Percentiles rank a stretch among this genome's conserved stretches.
phyloP scores from a whole-genome alignment of 176 grass and related monocot species.

The Tillandsia leiboldiana region DNA sequence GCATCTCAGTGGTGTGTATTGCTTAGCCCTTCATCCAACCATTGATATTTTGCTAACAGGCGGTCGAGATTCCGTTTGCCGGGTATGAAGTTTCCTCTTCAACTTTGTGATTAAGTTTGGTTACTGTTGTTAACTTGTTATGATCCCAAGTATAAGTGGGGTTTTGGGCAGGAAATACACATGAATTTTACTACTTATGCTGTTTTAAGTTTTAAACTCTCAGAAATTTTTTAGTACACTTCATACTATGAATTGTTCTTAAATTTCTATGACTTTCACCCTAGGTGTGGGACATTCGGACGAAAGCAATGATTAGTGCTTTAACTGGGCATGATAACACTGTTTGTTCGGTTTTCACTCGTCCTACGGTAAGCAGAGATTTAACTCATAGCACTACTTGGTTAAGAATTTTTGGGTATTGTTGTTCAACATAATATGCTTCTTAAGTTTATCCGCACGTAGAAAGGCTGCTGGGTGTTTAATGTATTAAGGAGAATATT shows the following conservation, averaged over 20 bases:
- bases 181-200: too few species aligned
- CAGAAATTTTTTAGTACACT: too few species aligned
- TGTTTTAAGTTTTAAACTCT: too few species aligned
- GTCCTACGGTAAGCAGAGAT: constrained; percentile 63
- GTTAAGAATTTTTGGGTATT: not conserved
- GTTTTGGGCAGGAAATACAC: too few species aligned
- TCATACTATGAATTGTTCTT: not conserved
- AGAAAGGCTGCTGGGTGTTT: not conserved
- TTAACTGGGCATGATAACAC: constrained; percentile 96
- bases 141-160: too few species aligned
- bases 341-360: constrained; percentile 93
- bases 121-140: too few species aligned
- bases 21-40: constrained; percentile 89
- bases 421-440: not conserved
- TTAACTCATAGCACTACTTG: not conserved
- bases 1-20: constrained; percentile 97
- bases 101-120: too few species aligned
- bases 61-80: constrained; percentile 96
- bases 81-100: constrained; percentile 34
- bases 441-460: not conserved
- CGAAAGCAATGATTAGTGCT: constrained; percentile 95
- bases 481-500: not conserved
- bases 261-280: constrained; percentile 8
- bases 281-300: constrained; percentile 94
- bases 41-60: constrained; percentile 87